Evolutionary conservation across 371 early-diverging fungal species (phyloP), one percentile per base, ranked within the genome.

Genomic region (Apophysomyces sp.): DNA sequence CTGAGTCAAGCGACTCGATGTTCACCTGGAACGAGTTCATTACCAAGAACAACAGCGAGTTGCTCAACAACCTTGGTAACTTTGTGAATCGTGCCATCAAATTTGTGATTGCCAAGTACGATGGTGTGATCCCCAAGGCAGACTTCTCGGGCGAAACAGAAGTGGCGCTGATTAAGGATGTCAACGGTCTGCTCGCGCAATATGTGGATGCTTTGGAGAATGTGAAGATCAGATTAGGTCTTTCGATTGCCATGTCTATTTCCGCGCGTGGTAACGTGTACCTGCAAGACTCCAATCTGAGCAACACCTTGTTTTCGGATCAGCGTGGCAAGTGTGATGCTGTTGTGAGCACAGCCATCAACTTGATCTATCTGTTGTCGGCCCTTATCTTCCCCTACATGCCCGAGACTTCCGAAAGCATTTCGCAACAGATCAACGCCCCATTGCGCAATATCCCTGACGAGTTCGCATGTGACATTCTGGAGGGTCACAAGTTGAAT

Each of bases 61-160:
- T 99, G 52, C 86, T 99, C 40, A 94, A 94, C 61, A 99, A 98
- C 77, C 72, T 99, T 13, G 99, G 99, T 63, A 99, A 99, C 90
- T 94, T 99, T 78, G 94, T 95, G 69, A 99, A 99, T 84, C 92
- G 99, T 66, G 92, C 95, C 26, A 84, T 99, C 76, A 98, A 98
- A 78, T 99, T 96, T 81, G 83, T 95, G 37, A 70, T 81, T 55
- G 79, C 94, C 52, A 98, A 96, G 73, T 95, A 94, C 73, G 90
- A 90, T 27, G 81, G 89, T 30, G 76, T 86, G 3, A 72, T 95
- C 21, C 96, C 98, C n/a, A 71, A 77, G 21, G 85, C 83, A 40
- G 65, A 71, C 18, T 53, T 76, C 24, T 64, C 62, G 18, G 83
- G 82, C 21, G 79, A 76, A 29, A 62, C 82, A 41, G 88, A 89